phyloP scores from a whole-genome alignment of 148 eudicot species.

The Persicaria maculosa region DNA sequence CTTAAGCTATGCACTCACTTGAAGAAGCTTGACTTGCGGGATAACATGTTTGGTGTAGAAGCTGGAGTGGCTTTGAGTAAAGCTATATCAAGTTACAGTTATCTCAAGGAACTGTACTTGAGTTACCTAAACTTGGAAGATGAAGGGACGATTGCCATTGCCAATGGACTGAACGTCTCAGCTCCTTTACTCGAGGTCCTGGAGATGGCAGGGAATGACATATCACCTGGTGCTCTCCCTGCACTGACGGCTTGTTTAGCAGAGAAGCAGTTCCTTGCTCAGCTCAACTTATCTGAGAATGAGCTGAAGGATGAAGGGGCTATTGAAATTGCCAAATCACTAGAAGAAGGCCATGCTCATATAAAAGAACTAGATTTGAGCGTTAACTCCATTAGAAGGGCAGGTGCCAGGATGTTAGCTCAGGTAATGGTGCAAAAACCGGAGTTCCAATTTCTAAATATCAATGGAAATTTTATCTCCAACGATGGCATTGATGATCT shows the following conservation, averaged over 20 bases:
- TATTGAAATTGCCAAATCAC: conserved; percentile 31
- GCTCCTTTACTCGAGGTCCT: conserved; percentile 39
- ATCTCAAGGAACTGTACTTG: conserved; percentile 46
- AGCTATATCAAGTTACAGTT: conserved; percentile 24
- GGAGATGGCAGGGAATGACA: conserved; percentile 67
- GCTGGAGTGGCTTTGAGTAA: conserved; percentile 47
- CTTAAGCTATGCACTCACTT: conserved; percentile 35
- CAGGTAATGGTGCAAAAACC: conserved; percentile 32
- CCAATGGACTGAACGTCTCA: conserved; percentile 33
- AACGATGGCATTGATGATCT: conserved; percentile 51
- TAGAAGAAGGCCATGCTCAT: conserved; percentile 30
- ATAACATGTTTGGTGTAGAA: conserved; percentile 57
- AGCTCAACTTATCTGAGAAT: conserved; percentile 52
- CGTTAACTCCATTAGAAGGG: conserved; percentile 31
- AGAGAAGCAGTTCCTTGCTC: conserved; percentile 27
- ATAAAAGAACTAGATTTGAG: conserved; percentile 46
- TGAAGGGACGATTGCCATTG: conserved; percentile 44
- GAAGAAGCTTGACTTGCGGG: conserved; percentile 47
- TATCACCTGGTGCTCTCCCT: conserved; percentile 35
- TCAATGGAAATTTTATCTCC: conserved; percentile 48
- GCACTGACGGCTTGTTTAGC: conserved; percentile 38
- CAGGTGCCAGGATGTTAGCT: conserved; percentile 39
- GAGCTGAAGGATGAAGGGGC: conserved; percentile 55
- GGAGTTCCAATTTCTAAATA: conserved; percentile 38
- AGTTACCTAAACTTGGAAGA: conserved; percentile 62